Base-by-base conservation (phyloP, 768 basidiomycete genomes). In the Russula ochroleuca region DNA sequence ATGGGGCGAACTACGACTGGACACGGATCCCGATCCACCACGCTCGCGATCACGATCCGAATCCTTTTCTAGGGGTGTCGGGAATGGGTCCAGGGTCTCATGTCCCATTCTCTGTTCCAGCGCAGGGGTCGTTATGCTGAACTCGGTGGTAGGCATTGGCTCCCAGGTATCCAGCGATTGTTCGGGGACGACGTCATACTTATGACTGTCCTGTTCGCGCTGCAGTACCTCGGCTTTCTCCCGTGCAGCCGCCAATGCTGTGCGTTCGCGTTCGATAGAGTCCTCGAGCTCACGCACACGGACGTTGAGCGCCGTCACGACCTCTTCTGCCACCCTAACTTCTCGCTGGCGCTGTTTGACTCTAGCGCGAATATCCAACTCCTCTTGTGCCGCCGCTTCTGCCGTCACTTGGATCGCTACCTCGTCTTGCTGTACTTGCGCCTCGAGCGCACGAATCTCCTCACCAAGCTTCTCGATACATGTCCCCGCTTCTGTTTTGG, bases 281-380 rank as follows among this genome's bases (percentile, higher is more conserved):
- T 86, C 86, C 73, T 94, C 92, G 61, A 94, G 75, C 69, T 88
- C 88, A 65, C 84, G 81, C 50, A 88, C 85, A 55, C 87, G 84
- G 40, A 79, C 81, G 74, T 83, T 87, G 63, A 78, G 77, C 54
- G 74, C 76, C 35, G 73, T 67, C 41, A 78, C 68, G 53, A 74
- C 75, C n/a, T 76, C 73, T 67, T 88, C 83, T 23, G 78, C 76
- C 23, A 77, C 76, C n/a, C 83, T 79, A 53, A 79, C 74, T 47
- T 78, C 78, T 48, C 69, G 74, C 61, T 75, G 77, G 72, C 74
- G 83, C 58, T 76, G 76, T 67, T 72, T 73, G 52, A 87, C 75
- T 60, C 81, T 74, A 43, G 80, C 78, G 64, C 72, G 73, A 35
- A 64, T 70, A 48, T 70, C 72, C 19, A 73, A 70, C 49, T 75